Evolutionary conservation across 345 rosid genomes (phyloP), one percentile per base, ranked within the genome.

Genomic region (Erodium maritimum): DNA sequence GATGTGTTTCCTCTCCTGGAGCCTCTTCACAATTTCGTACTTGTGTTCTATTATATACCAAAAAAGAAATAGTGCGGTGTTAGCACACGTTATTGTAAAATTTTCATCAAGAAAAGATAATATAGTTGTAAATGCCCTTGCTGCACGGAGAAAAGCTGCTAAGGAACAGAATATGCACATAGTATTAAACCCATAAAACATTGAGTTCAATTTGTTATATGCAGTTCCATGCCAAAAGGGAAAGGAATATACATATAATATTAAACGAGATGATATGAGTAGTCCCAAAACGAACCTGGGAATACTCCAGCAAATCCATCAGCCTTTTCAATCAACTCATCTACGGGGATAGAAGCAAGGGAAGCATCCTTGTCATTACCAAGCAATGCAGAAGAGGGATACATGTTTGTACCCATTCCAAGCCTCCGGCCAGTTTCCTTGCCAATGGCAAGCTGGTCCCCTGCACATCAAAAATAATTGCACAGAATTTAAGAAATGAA

Each of bases 401-500:
- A 73, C 77, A 73, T 73, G 61, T 73, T 73, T n/a, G 65, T 69
- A 19, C 77, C 77, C 77, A 73, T 73, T 17, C 77, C 73, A 42
- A 73, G 77, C 63, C 77, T 53, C 18, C 77, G 66, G 20, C 73
- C 77, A 1, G 77, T 73, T 64, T 73, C 77, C 57, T 73, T 73
- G 56, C 73, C 77, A 46, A 73, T 73, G 9, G 77, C 77, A 1
- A 73, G 70, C 25, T 73, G 77, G 23, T 73, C 77, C 37, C 37
- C 37, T 29, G 9, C 2, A 29, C 37, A 11, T 29, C 37, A 29
- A 29, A 11, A 29, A 29, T 11, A 4, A 29, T 5, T 29, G 5
- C 37, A 29, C 37, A 29, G 5, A n/a, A n/a, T 29, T 29, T 29
- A 29, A 11, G 37, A 6, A 29, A 29, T 29, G 2, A 29, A 11